Percentiles rank a stretch among this genome's conserved stretches.
Conservation (phyloP, 176 grass and related monocot genomes). For the Triticum urartu region DNA sequence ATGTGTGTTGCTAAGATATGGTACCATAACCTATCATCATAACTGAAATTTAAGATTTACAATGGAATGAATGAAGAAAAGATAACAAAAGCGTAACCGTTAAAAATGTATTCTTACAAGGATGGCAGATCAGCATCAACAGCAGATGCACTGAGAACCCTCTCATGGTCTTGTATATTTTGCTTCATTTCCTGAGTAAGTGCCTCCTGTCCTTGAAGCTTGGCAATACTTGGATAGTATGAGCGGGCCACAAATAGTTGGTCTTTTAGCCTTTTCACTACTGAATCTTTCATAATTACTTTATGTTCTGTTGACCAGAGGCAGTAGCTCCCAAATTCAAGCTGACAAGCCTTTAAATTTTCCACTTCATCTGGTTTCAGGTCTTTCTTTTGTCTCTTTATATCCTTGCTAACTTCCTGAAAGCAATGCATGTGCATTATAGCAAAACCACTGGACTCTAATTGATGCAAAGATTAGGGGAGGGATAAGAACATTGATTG, state of each 20-base stretch:
- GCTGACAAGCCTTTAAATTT: constrained; percentile 60
- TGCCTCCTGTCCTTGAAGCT: constrained; percentile 57
- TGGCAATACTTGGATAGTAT: constrained; percentile 74
- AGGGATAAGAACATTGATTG: background rate
- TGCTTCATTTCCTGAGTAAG: constrained; percentile 61
- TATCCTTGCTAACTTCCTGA: constrained; percentile 40
- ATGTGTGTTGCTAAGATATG: too few relatives aligned
- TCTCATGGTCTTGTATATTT: constrained; percentile 81
- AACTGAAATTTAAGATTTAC: constrained; percentile 22
- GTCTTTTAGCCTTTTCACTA: constrained; percentile 67
- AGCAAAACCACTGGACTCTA: constrained; percentile 5
- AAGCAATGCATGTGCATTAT: constrained; percentile 35
- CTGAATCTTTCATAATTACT: constrained; percentile 66
- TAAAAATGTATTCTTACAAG: constrained; percentile 53
- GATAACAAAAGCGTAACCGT: background rate
- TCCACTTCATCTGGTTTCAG: constrained; percentile 48
- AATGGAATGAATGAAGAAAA: background rate
- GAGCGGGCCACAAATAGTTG: constrained; percentile 76
- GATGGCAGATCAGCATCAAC: constrained; percentile 81
- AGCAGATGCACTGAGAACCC: constrained; percentile 65
- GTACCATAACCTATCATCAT: background rate
- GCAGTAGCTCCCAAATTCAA: constrained; percentile 95
- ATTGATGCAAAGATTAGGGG: background rate
- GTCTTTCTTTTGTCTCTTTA: constrained; percentile 33
- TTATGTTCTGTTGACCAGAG: constrained; percentile 85